phyloP scores from a whole-genome alignment of 1,284 basidiomycete genomes.

The Ceratobasidium sp. region DNA sequence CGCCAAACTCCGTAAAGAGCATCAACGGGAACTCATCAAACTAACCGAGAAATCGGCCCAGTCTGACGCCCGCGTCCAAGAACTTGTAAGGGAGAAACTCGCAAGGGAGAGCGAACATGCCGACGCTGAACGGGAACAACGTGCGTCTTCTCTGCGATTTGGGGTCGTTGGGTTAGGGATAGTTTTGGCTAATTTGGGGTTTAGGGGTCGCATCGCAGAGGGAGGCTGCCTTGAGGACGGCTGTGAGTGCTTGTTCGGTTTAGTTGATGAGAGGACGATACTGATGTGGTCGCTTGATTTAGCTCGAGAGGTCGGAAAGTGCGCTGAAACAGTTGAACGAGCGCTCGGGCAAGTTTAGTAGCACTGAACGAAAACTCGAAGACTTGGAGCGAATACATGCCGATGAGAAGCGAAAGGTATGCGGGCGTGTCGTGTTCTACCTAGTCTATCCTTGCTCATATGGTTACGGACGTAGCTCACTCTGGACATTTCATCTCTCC shows the following conservation, averaged over 20 bases:
- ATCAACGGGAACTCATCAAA: conserved; percentile 25
- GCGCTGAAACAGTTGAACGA: conserved; percentile 46
- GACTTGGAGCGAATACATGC: conserved; percentile 73
- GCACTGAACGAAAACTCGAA: conserved; percentile 73
- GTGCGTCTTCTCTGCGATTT: conserved; percentile 13
- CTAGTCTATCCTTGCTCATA: neutral
- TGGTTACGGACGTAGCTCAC: conserved; percentile 13
- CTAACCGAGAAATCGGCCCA: conserved; percentile 36
- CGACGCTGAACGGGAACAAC: conserved; percentile 41
- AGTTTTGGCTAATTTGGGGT: neutral
- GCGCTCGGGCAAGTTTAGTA: conserved; percentile 49
- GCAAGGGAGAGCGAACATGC: conserved; percentile 42
- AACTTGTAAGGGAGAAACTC: conserved; percentile 45
- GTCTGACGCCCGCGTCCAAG: conserved; percentile 39
- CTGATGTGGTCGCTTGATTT: neutral
- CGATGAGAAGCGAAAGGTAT: conserved; percentile 75
- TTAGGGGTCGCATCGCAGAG: conserved; percentile 41
- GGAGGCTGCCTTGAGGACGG: conserved; percentile 39
- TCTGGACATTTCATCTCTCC: conserved; percentile 69
- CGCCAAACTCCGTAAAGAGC: conserved; percentile 44
- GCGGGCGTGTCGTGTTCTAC: conserved; percentile 51
- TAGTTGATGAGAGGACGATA: neutral
- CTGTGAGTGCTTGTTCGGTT: conserved; percentile 21
- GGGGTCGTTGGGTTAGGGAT: conserved; percentile 10
- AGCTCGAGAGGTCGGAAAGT: conserved; percentile 51